Conservation (phyloP, 2,329 filamentous ascomycete genomes). For the Grosmannia clavigera region DNA sequence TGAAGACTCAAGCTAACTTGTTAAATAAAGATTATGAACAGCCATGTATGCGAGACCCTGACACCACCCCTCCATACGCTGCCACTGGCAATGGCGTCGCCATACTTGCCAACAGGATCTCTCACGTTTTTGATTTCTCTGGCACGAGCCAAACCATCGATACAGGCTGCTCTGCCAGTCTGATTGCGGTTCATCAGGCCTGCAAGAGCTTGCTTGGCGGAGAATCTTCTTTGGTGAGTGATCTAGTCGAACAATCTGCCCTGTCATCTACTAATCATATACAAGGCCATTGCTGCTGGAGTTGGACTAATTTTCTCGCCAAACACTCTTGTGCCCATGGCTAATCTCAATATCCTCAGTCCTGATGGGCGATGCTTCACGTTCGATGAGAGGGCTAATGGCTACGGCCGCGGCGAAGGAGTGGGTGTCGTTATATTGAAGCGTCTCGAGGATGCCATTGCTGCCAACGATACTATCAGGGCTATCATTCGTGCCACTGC, state of each 20-base stretch:
- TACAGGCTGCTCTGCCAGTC: conserved; percentile 44
- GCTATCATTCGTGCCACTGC: conserved; percentile 41
- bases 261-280: conserved; percentile 11
- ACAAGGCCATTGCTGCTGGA: conserved; percentile 35
- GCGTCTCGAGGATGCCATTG: conserved; percentile 41
- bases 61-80: conserved; percentile 37
- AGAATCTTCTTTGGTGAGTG: conserved; percentile 26
- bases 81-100: conserved; percentile 40
- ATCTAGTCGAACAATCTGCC: background rate
- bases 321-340: conserved; percentile 44
- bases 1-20: background rate
- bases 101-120: conserved; percentile 43
- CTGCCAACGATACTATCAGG: conserved; percentile 45
- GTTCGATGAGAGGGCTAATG: conserved; percentile 46
- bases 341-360: conserved; percentile 39
- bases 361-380: conserved; percentile 38
- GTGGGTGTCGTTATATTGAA: conserved; percentile 48
- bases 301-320: conserved; percentile 41
- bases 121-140: conserved; percentile 40
- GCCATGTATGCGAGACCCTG: conserved; percentile 34
- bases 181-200: conserved; percentile 41
- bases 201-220: conserved; percentile 33
- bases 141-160: conserved; percentile 46
- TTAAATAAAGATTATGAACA: conserved; percentile 35
- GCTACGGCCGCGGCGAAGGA: conserved; percentile 54